phyloP scores from a whole-genome alignment of 352 stramenopile genomes.

The Globisporangium paddicum region DNA sequence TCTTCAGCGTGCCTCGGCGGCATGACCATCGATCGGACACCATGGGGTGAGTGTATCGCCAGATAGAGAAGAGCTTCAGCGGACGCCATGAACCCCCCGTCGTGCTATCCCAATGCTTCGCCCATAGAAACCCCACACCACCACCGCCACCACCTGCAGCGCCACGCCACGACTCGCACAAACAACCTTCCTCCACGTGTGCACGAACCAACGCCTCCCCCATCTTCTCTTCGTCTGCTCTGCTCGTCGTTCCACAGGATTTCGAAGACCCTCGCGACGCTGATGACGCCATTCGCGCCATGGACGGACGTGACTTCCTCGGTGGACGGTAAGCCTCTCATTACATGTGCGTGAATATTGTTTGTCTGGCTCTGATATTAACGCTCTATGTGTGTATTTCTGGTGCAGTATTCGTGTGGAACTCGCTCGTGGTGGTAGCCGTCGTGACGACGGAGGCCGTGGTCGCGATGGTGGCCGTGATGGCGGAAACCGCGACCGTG shows the following conservation, averaged over 20 bases:
- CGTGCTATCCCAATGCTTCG: neutral
- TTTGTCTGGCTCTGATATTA: neutral
- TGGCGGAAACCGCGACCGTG: slow-evolving; percentile 23
- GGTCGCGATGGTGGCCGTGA: slow-evolving; percentile 30
- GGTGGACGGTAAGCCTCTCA: slow-evolving; percentile 53
- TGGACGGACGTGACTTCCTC: slow-evolving; percentile 84
- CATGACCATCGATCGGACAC: neutral
- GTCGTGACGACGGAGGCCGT: slow-evolving; percentile 46
- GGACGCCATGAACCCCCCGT: neutral
- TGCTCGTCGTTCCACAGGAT: slow-evolving; percentile 67
- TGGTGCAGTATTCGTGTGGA: slow-evolving; percentile 70
- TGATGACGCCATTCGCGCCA: slow-evolving; percentile 82
- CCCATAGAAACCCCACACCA: neutral
- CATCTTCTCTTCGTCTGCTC: slow-evolving; percentile 43
- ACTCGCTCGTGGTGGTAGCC: slow-evolving; percentile 67
- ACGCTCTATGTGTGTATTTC: neutral
- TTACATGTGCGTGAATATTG: neutral
- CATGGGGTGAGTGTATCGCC: neutral
- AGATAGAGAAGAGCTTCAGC: neutral
- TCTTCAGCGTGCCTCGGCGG: neutral
- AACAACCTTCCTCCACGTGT: slow-evolving; percentile 16
- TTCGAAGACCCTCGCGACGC: slow-evolving; percentile 87
- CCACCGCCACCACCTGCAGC: slow-evolving; percentile 5
- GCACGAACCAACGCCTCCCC: slow-evolving; percentile 31
- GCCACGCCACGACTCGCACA: slow-evolving; percentile 15